These are phyloP conservation scores for Cicer yamashitae DNA, from an alignment of 306 rosid genomes.

Conservation along the genomic window DNA sequence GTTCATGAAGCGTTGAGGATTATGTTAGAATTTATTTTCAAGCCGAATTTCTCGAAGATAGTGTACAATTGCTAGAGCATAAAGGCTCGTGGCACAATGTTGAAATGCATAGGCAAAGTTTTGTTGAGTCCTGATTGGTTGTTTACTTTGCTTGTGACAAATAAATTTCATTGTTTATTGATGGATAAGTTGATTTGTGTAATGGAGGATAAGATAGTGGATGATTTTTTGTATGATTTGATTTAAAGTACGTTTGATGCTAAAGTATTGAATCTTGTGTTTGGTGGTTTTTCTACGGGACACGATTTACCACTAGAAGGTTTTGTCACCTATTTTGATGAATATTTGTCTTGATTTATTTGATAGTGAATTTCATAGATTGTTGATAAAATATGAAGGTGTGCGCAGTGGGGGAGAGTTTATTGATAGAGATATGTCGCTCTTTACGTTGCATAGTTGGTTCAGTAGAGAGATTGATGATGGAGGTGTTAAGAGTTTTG, in stretches of 20 bases:
- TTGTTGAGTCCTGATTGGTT: conserved; percentile 77
- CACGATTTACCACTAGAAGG: conserved; percentile 97
- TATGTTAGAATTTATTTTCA: conserved; percentile 76
- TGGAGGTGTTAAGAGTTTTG: conserved; percentile 38
- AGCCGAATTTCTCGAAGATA: conserved; percentile 82
- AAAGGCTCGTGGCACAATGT: conserved; percentile 64
- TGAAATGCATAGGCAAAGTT: conserved; percentile 73
- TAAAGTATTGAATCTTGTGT: conserved; percentile 75
- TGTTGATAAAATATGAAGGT: conserved; percentile 87
- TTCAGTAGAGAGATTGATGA: conserved; percentile 71
- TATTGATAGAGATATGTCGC: conserved; percentile 47
- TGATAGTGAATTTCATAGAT: conserved; percentile 80
- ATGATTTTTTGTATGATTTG: conserved; percentile 58
- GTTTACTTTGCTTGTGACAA: conserved; percentile 69
- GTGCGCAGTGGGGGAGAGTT: conserved; percentile 39
- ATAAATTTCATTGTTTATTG: conserved; percentile 61
- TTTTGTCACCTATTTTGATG: conserved; percentile 81
- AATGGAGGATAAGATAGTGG: conserved; percentile 84
- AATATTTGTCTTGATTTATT: conserved; percentile 83
- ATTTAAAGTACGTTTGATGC: conserved; percentile 71
- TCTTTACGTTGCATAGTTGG: conserved; percentile 77
- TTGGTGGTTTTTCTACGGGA: conserved; percentile 86
- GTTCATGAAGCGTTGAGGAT: conserved; percentile 86
- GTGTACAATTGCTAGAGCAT: conserved; percentile 90
- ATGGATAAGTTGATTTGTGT: conserved; percentile 58